Base-by-base conservation (phyloP, 306 rosid species). In the Pterocarpus santalinus region DNA sequence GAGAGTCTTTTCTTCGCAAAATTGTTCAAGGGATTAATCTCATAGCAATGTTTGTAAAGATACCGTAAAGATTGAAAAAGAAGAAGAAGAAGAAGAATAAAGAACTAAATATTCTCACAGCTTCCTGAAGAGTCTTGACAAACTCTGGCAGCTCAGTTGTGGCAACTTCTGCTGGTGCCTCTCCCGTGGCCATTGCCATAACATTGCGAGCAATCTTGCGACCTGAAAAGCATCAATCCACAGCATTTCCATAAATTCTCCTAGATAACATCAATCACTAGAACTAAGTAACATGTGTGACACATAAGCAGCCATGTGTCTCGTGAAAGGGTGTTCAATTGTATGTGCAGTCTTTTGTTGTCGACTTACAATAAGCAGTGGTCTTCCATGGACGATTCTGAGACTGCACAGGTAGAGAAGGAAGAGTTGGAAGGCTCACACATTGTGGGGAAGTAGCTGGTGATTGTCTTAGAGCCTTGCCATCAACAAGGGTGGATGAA, bases 171-270 rank as follows among this genome's bases (percentile, higher is more conserved):
- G 94, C 87, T 0, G 92, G 91, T 53, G 95, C 96, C 78, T 95
- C 99, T 57, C 99, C 97, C 12, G 99, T 91, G 35, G 97, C 97
- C 99, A 89, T 95, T 67, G 91, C 89, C 85, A 82, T 81, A 78
- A 95, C 99, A 89, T 88, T 87, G 22, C 99, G 92, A 53, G 89
- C 89, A 77, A 90, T 8, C 85, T 91, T 93, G 5, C 92, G 85
- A 80, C 95, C 99, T 95, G 67, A 69, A 10, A 69, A 58, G 16
- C 69, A 55, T 35, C 68, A 64, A 28, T 11, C 46, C 5, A 15
- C 47, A 75, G 13, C 5, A 38, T 73, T 33, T 62, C 49, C 33
- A 11, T 16, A 55, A 16, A 55, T 30, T 75, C 17, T 32, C 61
- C 58, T 44, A 43, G 1, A 58, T 9, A 61, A 33, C 44, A 61